Percentiles rank a stretch among this genome's conserved stretches.
These are phyloP conservation scores for Cucurbita maxima DNA, from an alignment of 306 rosid genomes.

Conservation along the genomic window DNA sequence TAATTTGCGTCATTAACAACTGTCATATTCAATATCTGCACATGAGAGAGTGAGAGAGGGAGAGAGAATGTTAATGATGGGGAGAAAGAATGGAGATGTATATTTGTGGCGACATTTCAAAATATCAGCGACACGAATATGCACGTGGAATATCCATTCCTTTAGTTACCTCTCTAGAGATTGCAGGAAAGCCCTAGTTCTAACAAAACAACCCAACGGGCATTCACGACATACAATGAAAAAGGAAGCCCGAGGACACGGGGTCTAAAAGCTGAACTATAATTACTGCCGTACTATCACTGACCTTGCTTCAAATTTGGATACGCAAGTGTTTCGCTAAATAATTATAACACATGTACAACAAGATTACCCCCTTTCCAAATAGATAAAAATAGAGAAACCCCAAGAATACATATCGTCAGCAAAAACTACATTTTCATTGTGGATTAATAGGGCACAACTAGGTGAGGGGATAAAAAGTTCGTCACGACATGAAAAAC, in stretches of 20 bases:
- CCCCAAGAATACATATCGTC: slow-evolving; percentile 34
- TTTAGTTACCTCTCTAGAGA: neutral
- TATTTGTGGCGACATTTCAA: neutral
- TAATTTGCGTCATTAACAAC: neutral
- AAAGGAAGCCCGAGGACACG: neutral
- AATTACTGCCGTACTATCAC: neutral
- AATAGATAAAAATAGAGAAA: slow-evolving; percentile 23
- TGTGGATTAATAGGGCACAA: slow-evolving; percentile 32
- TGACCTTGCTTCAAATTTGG: slow-evolving; percentile 17
- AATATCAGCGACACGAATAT: neutral
- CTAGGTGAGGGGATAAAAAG: slow-evolving; percentile 25
- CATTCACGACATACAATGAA: neutral
- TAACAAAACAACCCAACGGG: neutral
- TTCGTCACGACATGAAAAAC: slow-evolving; percentile 28
- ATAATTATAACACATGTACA: slow-evolving; percentile 75
- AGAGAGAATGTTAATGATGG: neutral
- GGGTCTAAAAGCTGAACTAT: neutral
- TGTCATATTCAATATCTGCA: neutral
- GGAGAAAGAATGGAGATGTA: neutral
- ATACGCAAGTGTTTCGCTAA: slow-evolving; percentile 29
- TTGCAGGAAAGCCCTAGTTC: neutral
- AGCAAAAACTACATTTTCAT: slow-evolving; percentile 45
- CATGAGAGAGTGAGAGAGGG: neutral
- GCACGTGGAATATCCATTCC: neutral
- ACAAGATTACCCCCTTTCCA: slow-evolving; percentile 32